Conservation (phyloP, 1,284 basidiomycete genomes). For the Inonotus hispidus region DNA sequence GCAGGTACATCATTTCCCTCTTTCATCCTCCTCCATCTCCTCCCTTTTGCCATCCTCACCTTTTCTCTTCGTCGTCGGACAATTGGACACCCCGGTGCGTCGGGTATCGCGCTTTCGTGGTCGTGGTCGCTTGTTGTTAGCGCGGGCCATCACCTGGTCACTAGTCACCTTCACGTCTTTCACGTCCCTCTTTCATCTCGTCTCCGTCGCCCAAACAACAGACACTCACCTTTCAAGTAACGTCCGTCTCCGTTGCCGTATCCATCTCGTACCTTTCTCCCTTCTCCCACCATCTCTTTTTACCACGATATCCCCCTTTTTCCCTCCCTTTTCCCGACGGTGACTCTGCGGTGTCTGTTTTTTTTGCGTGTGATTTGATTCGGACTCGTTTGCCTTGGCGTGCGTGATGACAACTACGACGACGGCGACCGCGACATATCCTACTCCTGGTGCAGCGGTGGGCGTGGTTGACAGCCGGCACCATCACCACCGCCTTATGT, state of each 20-base stretch:
- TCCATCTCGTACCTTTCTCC: neutral
- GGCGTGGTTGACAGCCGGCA: neutral
- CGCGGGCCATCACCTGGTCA: neutral
- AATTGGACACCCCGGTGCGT: neutral
- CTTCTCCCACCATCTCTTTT: neutral
- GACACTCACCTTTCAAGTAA: too few species aligned
- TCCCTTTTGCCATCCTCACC: neutral
- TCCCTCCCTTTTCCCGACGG: neutral
- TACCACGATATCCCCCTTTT: too few species aligned
- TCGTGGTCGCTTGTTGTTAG: neutral
- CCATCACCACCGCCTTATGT: neutral
- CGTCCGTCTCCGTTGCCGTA: neutral
- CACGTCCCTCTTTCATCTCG: neutral
- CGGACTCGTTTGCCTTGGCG: neutral
- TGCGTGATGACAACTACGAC: neutral
- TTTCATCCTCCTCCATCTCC: neutral
- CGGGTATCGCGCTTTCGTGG: neutral
- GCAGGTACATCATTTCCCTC: neutral
- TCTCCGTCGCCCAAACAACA: neutral
- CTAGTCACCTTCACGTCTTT: too few species aligned
- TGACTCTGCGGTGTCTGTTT: too few species aligned
- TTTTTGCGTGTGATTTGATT: neutral
- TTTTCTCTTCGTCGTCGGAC: neutral
- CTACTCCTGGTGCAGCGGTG: neutral
- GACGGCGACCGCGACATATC: conserved; percentile 8